Conservation (phyloP, 768 basidiomycete genomes). For the Hebeloma cylindrosporum region DNA sequence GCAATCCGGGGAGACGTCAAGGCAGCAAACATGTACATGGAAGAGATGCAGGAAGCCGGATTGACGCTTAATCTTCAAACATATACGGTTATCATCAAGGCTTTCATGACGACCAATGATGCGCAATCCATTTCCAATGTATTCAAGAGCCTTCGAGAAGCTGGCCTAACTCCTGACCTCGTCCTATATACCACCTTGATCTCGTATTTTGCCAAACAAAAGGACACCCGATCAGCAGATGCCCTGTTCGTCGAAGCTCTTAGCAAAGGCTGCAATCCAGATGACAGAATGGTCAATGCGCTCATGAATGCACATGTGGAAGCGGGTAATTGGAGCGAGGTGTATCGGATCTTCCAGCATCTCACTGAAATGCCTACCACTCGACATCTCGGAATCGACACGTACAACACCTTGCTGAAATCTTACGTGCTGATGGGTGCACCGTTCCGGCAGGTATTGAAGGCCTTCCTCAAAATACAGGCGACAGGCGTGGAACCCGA, state of each 20-base stretch:
- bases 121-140: slow-evolving; percentile 48
- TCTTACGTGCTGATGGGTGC: slow-evolving; percentile 81
- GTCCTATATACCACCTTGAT: slow-evolving; percentile 69
- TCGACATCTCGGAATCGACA: slow-evolving; percentile 50
- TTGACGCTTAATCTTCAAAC: slow-evolving; percentile 53
- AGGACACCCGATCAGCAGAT: slow-evolving; percentile 66
- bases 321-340: slow-evolving; percentile 76
- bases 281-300: slow-evolving; percentile 62
- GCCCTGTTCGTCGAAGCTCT: slow-evolving; percentile 65
- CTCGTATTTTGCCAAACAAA: slow-evolving; percentile 58
- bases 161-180: slow-evolving; percentile 44
- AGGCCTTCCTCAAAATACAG: slow-evolving; percentile 57
- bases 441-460: slow-evolving; percentile 63
- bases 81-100: slow-evolving; percentile 60
- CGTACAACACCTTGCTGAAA: slow-evolving; percentile 79
- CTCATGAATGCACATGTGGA: slow-evolving; percentile 85
- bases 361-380: slow-evolving; percentile 39
- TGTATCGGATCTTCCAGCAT: slow-evolving; percentile 68
- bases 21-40: slow-evolving; percentile 56
- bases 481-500: slow-evolving; percentile 56
- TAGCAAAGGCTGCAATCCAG: slow-evolving; percentile 59
- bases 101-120: slow-evolving; percentile 55
- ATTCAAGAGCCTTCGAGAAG: slow-evolving; percentile 61
- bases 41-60: slow-evolving; percentile 38
- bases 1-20: slow-evolving; percentile 44